A percentile compares a stretch with the other conserved stretches of the same genome.
phyloP scores from a whole-genome alignment of 148 eudicot genomes.

The Nepenthes gracilis region DNA sequence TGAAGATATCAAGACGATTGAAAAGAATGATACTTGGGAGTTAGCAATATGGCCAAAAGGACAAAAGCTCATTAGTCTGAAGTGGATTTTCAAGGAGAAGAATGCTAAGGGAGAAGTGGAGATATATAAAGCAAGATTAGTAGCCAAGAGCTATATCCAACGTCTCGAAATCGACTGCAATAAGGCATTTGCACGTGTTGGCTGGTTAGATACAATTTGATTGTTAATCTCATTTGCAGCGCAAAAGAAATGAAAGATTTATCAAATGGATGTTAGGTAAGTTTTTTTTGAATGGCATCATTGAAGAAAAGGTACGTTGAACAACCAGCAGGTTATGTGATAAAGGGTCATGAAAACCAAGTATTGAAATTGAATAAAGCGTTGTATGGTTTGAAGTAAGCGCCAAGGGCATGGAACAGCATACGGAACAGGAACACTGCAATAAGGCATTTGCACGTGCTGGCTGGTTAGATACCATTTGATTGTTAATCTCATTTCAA shows the following conservation, averaged over 20 bases:
- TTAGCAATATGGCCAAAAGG: not conserved
- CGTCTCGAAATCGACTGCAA: not conserved
- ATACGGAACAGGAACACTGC: no score
- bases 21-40: not conserved
- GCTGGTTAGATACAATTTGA: not conserved
- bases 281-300: not conserved
- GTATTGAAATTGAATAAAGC: not conserved
- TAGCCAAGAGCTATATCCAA: not conserved
- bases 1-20: not conserved
- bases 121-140: not conserved
- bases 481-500: not conserved
- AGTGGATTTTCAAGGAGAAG: not conserved
- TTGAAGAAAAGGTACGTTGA: not conserved
- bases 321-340: not conserved
- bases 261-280: no score
- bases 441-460: not conserved
- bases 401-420: not conserved
- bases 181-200: not conserved
- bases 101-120: not conserved
- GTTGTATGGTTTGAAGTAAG: not conserved
- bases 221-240: not conserved
- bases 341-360: not conserved
- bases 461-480: not conserved
- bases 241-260: not conserved
- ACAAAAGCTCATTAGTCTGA: not conserved